Conservation (phyloP, 306 rosid genomes). For the Herpetospermum pedunculosum region DNA sequence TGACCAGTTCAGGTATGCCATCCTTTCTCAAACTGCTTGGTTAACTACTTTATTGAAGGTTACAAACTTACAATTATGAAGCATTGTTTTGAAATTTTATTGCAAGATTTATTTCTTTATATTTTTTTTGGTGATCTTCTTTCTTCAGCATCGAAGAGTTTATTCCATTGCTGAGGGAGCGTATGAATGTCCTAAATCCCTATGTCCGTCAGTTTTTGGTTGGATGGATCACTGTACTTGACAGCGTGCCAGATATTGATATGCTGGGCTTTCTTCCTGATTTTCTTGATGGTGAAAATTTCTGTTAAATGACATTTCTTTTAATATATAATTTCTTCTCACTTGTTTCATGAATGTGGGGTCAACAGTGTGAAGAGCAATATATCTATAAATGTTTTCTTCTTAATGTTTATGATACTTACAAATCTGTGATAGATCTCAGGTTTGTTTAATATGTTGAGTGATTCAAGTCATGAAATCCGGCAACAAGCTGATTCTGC, state of each 20-base stretch:
- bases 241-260: constrained; percentile 95
- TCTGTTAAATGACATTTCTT: neutral
- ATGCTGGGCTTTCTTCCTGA: constrained; percentile 57
- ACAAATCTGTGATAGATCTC: constrained; percentile 15
- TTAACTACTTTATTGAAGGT: constrained; percentile 14
- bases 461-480: constrained; percentile 95
- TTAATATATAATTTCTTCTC: neutral
- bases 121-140: constrained; percentile 9
- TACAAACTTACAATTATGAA: constrained; percentile 9
- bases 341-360: neutral
- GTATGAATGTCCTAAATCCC: constrained; percentile 96
- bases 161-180: constrained; percentile 96
- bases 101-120: neutral
- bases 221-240: constrained; percentile 98
- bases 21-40: constrained; percentile 16
- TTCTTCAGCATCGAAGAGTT: constrained; percentile 86
- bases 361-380: neutral
- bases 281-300: constrained; percentile 12
- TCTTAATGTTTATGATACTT: neutral
- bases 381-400: neutral
- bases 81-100: constrained; percentile 7
- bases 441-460: constrained; percentile 97
- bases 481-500: constrained; percentile 99
- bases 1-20: constrained; percentile 87
- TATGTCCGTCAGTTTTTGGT: constrained; percentile 98